Base-by-base conservation (phyloP, 495 filamentous ascomycete genomes). In the Aspergillus ellipticus region DNA sequence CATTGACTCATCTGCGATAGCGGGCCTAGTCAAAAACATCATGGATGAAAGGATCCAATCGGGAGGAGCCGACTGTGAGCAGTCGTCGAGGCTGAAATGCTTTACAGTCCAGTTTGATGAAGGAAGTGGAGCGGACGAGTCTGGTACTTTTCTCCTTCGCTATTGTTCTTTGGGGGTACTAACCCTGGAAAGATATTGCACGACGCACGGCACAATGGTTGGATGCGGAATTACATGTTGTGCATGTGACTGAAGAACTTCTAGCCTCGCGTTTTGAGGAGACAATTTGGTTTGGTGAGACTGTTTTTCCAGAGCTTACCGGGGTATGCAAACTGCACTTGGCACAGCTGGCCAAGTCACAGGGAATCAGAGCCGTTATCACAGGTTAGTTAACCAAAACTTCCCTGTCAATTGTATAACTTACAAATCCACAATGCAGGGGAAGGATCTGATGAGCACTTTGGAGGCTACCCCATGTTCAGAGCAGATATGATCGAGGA, bases 381-480 rank as follows among this genome's bases (percentile, higher is more conserved):
- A 80, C 72, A 11, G 66, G 67, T 65, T 42, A 21, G 11, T 15
- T 33, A 24, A 49, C 31, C 7, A n/a, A n/a, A n/a, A n/a, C n/a
- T n/a, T n/a, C n/a, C n/a, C n/a, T n/a, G n/a, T n/a, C n/a, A n/a
- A n/a, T n/a, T n/a, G n/a, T n/a, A n/a, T n/a, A n/a, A n/a, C n/a
- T n/a, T n/a, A n/a, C n/a, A n/a, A 22, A 35, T 48, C 1, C 5
- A n/a, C 1, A 0, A 10, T 42, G 41, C 45, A 65, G 78, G 79
- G 21, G 76, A 83, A 63, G 80, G 80, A 20, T 61, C 78, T 7
- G 79, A 82, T 57, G 79, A 82, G 66, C 67, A 76, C 59, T 82
- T 83, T 53, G 74, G 64, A 13, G 79, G 79, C 51, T 83, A 83
- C 55, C 56, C 68, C 1, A 52, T 70, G 22, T 77, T 74, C 59